phyloP scores from a whole-genome alignment of 208 protist species.

The Leishmania tarentolae region DNA sequence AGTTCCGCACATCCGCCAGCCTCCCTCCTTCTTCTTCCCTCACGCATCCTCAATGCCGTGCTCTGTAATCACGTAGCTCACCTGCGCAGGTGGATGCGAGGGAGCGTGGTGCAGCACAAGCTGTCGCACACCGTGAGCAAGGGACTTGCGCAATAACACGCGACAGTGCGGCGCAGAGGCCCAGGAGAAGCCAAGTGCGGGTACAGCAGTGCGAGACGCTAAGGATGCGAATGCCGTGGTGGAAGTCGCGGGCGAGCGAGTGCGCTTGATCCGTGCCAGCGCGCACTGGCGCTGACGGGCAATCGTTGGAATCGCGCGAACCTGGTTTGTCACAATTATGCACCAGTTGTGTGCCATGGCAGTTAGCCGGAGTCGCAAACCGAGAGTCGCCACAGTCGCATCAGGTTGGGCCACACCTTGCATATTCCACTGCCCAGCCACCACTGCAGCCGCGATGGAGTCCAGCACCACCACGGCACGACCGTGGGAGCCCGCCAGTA shows the following conservation, averaged over 20 bases:
- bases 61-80: constrained; percentile 40
- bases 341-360: constrained; percentile 42
- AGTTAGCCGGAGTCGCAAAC: constrained; percentile 40
- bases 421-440: constrained; percentile 13
- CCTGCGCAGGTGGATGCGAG: constrained; percentile 35
- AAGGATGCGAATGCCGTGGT: background rate
- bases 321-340: constrained; percentile 68
- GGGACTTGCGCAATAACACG: constrained; percentile 44
- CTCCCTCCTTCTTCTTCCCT: background rate
- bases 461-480: constrained; percentile 64
- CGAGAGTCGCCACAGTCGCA: constrained; percentile 27
- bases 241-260: constrained; percentile 3
- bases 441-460: constrained; percentile 61
- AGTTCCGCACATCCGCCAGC: background rate
- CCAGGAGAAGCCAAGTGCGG: constrained; percentile 66
- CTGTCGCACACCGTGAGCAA: constrained; percentile 31
- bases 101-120: constrained; percentile 47
- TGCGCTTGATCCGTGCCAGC: constrained; percentile 10
- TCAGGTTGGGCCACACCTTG: constrained; percentile 2
- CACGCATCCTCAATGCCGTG: constrained; percentile 48
- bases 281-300: background rate
- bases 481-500: constrained; percentile 20
- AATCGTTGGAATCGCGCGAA: constrained; percentile 33
- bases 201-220: constrained; percentile 12
- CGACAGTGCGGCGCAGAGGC: constrained; percentile 45